Base-by-base conservation (phyloP, 163 green algal genomes). In the Scenedesmus sp. region DNA sequence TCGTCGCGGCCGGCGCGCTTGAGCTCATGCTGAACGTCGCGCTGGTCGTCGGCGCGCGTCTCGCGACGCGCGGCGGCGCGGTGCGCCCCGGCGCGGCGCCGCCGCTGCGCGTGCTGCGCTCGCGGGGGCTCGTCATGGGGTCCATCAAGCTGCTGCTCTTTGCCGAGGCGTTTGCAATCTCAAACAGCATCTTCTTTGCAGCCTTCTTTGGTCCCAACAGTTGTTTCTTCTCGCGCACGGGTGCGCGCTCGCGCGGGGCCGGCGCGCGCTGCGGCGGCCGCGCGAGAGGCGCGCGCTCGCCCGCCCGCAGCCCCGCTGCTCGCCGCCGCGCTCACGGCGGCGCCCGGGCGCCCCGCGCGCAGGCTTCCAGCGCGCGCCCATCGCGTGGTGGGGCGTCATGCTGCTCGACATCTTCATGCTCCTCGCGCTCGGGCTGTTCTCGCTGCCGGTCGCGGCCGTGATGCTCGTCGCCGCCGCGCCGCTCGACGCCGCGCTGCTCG, bases 61-160 rank as follows among this genome's bases (percentile, higher is more conserved):
- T 60, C 2, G 44, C 60, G 34, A 78, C 70, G 24, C 42, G 36
- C 36, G 70, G 70, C 17, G 70, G 70, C 5, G 14, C 14, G 13
- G 70, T 70, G 24, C 42, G 26, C 9, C 13, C 20, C 6, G 53
- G 60, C 11, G 0, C 22, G 15, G 34, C 10, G 48, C 34, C 4
- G 34, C 7, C 1, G 17, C 5, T 11, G 1, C 36, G 26, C 26
- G 63, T 48, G 70, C 39, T 65, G 70, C 70, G 48, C 1, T 24
- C 36, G 13, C n/a, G 24, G 17, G 4, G 11, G 14, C 44, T 66
- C 17, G 48, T 75, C 22, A 39, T 78, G 54, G 22, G 24, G 17
- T 14, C 22, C 24, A 69, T 78, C 54, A 78, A 78, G 70, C 70
- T 78, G 56, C 54, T 69, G 24, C 42, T 78, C 17, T 78, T 78